phyloP scores from a whole-genome alignment of 805 yeast genomes.

The Myxozyma kluyveri region DNA sequence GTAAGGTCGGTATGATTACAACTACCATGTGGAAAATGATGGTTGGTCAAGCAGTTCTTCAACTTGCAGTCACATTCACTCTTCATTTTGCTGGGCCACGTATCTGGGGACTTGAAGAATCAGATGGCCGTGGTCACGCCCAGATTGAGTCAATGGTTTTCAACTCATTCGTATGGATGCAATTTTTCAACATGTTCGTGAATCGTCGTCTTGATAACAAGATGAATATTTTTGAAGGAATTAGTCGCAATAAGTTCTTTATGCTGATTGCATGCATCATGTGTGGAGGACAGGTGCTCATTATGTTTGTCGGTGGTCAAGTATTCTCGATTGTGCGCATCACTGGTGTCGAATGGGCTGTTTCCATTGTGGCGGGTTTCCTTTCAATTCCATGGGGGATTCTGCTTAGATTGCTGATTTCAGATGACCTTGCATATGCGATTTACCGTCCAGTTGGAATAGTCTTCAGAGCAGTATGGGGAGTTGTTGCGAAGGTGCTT shows the following conservation, averaged over 20 bases:
- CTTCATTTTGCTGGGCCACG: slow-evolving; percentile 74
- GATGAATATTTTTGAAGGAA: slow-evolving; percentile 77
- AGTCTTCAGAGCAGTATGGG: slow-evolving; percentile 18
- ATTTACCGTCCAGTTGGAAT: slow-evolving; percentile 25
- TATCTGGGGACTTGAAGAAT: slow-evolving; percentile 47
- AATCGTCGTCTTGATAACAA: slow-evolving; percentile 87
- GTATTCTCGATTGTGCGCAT: slow-evolving; percentile 82
- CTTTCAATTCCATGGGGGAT: slow-evolving; percentile 77
- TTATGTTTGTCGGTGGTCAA: slow-evolving; percentile 96
- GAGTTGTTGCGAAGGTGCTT: slow-evolving; percentile 7
- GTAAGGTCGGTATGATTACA: slow-evolving; percentile 73
- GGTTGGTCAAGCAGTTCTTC: slow-evolving; percentile 79
- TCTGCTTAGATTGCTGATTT: slow-evolving; percentile 65
- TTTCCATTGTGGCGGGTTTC: slow-evolving; percentile 78
- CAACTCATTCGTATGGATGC: slow-evolving; percentile 97
- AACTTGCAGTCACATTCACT: slow-evolving; percentile 72
- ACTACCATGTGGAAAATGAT: slow-evolving; percentile 99
- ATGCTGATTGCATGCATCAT: slow-evolving; percentile 67
- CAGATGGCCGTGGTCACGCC: slow-evolving; percentile 46
- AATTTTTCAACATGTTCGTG: slow-evolving; percentile 87
- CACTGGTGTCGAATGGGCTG: slow-evolving; percentile 85
- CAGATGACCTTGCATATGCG: slow-evolving; percentile 53
- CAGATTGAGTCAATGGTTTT: slow-evolving; percentile 83
- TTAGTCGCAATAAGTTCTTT: slow-evolving; percentile 81
- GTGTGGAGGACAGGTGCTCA: slow-evolving; percentile 78